Conservation (phyloP, 768 basidiomycete genomes). For the Coprinopsis sp. region DNA sequence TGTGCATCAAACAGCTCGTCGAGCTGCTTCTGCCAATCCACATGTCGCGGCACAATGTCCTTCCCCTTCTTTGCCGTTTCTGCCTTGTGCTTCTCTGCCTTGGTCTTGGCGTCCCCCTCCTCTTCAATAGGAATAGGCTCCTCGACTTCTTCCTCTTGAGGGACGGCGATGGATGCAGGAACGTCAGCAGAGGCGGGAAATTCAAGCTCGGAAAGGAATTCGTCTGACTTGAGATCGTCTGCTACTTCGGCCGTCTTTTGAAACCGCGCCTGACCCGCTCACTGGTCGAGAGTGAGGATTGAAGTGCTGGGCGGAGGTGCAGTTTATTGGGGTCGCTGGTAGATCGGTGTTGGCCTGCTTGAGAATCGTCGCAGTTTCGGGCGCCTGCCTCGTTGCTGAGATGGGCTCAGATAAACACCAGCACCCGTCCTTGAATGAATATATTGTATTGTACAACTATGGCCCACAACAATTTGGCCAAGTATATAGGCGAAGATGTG, state of each 20-base stretch:
- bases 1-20: slow-evolving; percentile 38
- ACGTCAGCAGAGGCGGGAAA: not conserved
- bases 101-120: slow-evolving; percentile 12
- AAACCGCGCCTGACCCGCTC: too few relatives aligned
- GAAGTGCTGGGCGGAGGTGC: too few relatives aligned
- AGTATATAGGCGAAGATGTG: too few relatives aligned
- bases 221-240: slow-evolving; percentile 12
- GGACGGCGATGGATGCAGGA: not conserved
- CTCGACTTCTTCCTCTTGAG: slow-evolving; percentile 29
- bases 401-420: too few relatives aligned
- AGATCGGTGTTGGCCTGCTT: too few relatives aligned
- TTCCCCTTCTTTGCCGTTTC: slow-evolving; percentile 42
- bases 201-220: slow-evolving; percentile 20
- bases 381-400: too few relatives aligned
- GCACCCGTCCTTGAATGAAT: too few relatives aligned
- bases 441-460: too few relatives aligned
- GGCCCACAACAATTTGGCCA: too few relatives aligned
- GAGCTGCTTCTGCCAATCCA: slow-evolving; percentile 49
- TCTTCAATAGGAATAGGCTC: slow-evolving; percentile 4
- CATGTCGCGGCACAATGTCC: slow-evolving; percentile 56
- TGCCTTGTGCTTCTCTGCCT: slow-evolving; percentile 21
- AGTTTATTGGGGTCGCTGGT: too few relatives aligned
- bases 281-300: too few relatives aligned
- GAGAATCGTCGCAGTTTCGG: too few relatives aligned
- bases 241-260: slow-evolving; percentile 1